These are phyloP conservation scores for Tetraselmis chui DNA, from an alignment of 139 green algal genomes.

Conservation along the genomic window DNA sequence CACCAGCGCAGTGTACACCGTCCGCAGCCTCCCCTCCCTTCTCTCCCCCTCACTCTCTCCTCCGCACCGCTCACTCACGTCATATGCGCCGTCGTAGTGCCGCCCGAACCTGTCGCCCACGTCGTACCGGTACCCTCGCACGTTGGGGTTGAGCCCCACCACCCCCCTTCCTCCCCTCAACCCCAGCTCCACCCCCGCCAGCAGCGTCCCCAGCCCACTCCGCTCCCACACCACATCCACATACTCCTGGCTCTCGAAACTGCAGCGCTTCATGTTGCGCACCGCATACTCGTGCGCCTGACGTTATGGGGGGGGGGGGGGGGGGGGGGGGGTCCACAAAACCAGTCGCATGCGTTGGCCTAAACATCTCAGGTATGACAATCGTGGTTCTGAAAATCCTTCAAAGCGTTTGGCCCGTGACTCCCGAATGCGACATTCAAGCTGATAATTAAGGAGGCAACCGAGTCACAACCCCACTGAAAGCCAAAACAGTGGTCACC, in stretches of 20 bases:
- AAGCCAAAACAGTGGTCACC: no score
- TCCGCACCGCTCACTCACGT: constrained; percentile 1
- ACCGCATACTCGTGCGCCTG: not conserved
- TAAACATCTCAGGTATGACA: no score
- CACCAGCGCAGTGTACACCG: constrained; percentile 57
- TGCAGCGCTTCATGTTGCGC: not conserved
- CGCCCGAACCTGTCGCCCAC: constrained; percentile 46
- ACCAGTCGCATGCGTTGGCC: no score
- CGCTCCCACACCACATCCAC: not conserved
- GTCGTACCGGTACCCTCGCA: constrained; percentile 60
- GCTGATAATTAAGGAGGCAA: no score
- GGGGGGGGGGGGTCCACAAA: no score
- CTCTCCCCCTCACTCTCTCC: no score
- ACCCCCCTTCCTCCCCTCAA: constrained; percentile 16
- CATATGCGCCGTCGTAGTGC: constrained; percentile 54
- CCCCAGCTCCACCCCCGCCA: not conserved
- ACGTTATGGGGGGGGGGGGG: no score
- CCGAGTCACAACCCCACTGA: no score
- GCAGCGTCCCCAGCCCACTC: not conserved
- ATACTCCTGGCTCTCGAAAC: not conserved
- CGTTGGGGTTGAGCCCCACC: constrained; percentile 47
- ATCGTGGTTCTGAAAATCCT: no score
- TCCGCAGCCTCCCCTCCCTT: constrained; percentile 9
- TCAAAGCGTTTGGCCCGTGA: no score
- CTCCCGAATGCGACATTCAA: no score